Conservation (phyloP, 345 rosid species). For the Gossypium anomalum region DNA sequence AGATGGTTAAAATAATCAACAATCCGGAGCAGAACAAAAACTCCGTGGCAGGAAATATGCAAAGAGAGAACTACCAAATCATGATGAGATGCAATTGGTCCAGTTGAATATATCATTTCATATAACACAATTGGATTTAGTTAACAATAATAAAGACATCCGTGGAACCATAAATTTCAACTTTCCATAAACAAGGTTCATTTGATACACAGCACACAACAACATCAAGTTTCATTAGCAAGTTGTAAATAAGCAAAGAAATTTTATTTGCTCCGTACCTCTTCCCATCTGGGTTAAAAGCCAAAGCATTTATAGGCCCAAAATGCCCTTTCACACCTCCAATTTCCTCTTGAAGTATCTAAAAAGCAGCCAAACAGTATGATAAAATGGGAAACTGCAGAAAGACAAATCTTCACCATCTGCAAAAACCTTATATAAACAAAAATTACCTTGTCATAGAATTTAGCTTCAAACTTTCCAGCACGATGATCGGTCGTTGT, state of each 20-base stretch:
- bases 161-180: background rate
- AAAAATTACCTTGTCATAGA: conserved; percentile 62
- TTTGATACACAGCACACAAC: background rate
- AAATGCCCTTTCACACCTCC: conserved; percentile 99
- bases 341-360: conserved; percentile 88
- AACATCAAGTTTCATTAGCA: background rate
- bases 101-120: background rate
- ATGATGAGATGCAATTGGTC: background rate
- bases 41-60: background rate
- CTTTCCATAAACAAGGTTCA: background rate
- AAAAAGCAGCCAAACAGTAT: background rate
- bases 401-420: background rate
- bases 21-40: background rate
- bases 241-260: background rate
- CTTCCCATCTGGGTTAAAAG: conserved; percentile 92
- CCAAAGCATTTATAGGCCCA: conserved; percentile 95
- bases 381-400: background rate
- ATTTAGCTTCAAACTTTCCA: conserved; percentile 97
- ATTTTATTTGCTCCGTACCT: conserved; percentile 40
- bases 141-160: background rate
- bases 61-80: background rate
- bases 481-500: conserved; percentile 98
- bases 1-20: background rate
- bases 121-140: background rate
- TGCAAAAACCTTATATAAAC: background rate